Conservation (phyloP, 2,329 filamentous ascomycete genomes). For the Trichoderma asperellum region DNA sequence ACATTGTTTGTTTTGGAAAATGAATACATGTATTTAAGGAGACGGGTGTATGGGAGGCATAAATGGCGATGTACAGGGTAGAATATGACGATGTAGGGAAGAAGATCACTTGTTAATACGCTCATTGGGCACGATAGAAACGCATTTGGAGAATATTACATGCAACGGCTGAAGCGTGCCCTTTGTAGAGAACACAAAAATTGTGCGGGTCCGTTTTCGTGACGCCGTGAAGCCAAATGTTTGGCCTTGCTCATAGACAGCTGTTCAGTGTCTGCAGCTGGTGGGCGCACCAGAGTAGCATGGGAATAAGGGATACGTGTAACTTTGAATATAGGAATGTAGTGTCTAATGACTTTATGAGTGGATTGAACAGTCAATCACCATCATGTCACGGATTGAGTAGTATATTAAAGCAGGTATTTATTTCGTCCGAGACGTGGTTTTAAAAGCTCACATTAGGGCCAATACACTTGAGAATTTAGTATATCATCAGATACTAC, state of each 20-base stretch:
- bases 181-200: background rate
- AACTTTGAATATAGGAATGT: background rate
- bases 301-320: background rate
- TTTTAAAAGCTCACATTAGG: background rate
- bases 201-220: background rate
- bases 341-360: background rate
- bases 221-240: background rate
- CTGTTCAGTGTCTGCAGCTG: background rate
- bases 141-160: background rate
- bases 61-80: background rate
- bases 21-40: background rate
- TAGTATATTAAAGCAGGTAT: background rate
- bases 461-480: background rate
- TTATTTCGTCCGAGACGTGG: background rate
- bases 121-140: background rate
- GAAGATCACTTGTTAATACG: background rate
- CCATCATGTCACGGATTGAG: background rate
- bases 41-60: background rate
- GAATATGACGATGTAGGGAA: too few relatives aligned
- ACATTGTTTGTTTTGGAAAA: background rate
- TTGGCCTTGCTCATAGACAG: background rate
- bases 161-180: background rate
- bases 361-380: background rate
- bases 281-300: background rate
- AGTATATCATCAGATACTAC: background rate